Percentiles rank a stretch among this genome's conserved stretches.
Conservation (phyloP, 2,329 filamentous ascomycete genomes). For the Didymella glomerata region DNA sequence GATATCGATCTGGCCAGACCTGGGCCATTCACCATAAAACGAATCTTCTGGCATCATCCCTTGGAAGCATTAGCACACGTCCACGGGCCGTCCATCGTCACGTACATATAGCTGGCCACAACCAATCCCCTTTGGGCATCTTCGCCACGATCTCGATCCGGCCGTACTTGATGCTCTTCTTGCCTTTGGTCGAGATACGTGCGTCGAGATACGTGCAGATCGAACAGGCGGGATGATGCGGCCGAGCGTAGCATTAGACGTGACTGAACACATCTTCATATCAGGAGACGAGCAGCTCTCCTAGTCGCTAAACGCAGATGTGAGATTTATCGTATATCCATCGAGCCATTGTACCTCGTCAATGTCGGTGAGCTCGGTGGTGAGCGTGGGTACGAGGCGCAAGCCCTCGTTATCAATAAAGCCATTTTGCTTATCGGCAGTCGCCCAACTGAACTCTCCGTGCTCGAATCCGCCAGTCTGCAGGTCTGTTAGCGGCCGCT, state of each 20-base stretch:
- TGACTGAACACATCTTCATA: slow-evolving; percentile 68
- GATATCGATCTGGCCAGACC: slow-evolving; percentile 84
- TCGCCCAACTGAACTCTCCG: slow-evolving; percentile 75
- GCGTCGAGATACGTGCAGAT: slow-evolving; percentile 81
- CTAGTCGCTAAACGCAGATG: slow-evolving; percentile 40
- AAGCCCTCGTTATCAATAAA: slow-evolving; percentile 74
- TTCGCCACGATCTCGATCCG: slow-evolving; percentile 80
- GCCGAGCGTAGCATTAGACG: slow-evolving; percentile 77
- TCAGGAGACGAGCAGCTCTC: slow-evolving; percentile 72
- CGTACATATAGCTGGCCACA: slow-evolving; percentile 82
- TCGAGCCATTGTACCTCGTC: slow-evolving; percentile 72
- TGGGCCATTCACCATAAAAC: slow-evolving; percentile 78
- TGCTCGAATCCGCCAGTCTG: slow-evolving; percentile 74
- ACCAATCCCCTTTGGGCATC: slow-evolving; percentile 79
- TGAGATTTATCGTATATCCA: slow-evolving; percentile 39
- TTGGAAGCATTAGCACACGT: neutral
- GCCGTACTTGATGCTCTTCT: slow-evolving; percentile 79
- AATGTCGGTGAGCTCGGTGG: slow-evolving; percentile 67
- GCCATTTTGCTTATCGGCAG: slow-evolving; percentile 74
- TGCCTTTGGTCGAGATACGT: slow-evolving; percentile 76
- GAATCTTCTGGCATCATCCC: slow-evolving; percentile 68
- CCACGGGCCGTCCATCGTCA: neutral
- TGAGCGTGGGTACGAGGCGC: slow-evolving; percentile 79
- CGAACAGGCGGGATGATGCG: slow-evolving; percentile 78
- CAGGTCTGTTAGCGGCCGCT: neutral